These are phyloP conservation scores for Boletus barrowsii DNA, from an alignment of 768 basidiomycete genomes.

Conservation along the genomic window DNA sequence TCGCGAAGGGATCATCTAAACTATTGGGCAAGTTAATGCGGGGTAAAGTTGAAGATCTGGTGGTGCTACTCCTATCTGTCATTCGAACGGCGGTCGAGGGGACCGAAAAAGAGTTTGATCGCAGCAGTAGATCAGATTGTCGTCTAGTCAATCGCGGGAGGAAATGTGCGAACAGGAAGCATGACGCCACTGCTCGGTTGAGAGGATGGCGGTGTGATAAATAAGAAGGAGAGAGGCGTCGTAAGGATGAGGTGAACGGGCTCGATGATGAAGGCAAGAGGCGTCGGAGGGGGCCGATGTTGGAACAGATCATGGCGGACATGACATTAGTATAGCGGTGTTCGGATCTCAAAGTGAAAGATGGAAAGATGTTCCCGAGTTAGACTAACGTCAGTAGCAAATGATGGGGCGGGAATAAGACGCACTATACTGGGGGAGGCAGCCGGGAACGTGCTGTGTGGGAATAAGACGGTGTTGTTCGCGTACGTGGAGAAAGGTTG, in stretches of 20 bases:
- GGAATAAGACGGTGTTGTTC: constrained; percentile 13
- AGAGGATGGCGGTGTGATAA: background rate
- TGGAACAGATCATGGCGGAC: constrained; percentile 8
- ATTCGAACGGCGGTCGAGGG: background rate
- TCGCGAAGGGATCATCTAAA: constrained; percentile 12
- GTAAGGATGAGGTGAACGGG: background rate
- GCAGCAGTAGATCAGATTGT: constrained; percentile 23
- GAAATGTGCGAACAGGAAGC: constrained; percentile 3
- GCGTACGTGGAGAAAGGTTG: background rate
- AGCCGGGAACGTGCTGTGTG: constrained; percentile 11
- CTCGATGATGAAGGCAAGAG: background rate
- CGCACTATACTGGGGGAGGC: constrained; percentile 2
- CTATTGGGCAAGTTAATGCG: constrained; percentile 7
- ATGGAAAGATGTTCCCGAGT: constrained; percentile 8
- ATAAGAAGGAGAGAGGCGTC: background rate
- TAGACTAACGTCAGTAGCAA: background rate
- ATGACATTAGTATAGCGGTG: constrained; percentile 1
- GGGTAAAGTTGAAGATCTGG: constrained; percentile 14
- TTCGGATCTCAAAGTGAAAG: constrained; percentile 12
- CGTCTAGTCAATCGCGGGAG: constrained; percentile 12
- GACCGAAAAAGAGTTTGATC: constrained; percentile 11
- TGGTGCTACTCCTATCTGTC: constrained; percentile 11
- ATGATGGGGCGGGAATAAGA: constrained; percentile 12
- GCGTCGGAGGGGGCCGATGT: background rate
- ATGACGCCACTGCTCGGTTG: constrained; percentile 4